Percentiles rank a stretch among this genome's conserved stretches.
These are phyloP conservation scores for Fusarium sp. DNA, from an alignment of 2,329 filamentous ascomycete genomes.

Conservation along the genomic window DNA sequence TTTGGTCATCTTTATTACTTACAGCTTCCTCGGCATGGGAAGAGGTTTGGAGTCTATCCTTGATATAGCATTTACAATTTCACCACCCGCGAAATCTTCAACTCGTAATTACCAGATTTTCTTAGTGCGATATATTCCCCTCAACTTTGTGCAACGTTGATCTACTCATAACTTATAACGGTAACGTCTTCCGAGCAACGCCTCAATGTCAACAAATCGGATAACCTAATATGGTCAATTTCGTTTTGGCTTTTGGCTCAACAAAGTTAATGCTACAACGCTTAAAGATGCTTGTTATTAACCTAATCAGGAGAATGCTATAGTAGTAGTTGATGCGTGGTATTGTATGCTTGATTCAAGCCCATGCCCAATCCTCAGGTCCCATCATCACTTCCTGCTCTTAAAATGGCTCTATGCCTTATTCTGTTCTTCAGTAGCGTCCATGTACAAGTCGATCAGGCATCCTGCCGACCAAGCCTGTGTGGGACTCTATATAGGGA, in stretches of 20 bases:
- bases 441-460: conserved; percentile 94
- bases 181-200: neutral
- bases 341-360: conserved; percentile 14
- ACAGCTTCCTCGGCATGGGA: neutral
- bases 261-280: neutral
- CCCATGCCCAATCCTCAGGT: conserved; percentile 14
- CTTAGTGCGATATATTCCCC: neutral
- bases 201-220: neutral
- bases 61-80: conserved; percentile 30
- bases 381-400: conserved; percentile 9
- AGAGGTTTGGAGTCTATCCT: conserved; percentile 22
- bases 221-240: neutral
- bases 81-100: conserved; percentile 11
- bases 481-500: conserved; percentile 74
- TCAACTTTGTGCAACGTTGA: neutral
- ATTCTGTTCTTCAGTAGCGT: conserved; percentile 70
- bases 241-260: neutral
- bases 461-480: conserved; percentile 97
- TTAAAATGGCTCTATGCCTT: conserved; percentile 3
- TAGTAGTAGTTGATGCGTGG: conserved; percentile 9
- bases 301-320: conserved; percentile 27
- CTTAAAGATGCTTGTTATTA: conserved; percentile 29
- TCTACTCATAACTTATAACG: neutral
- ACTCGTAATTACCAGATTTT: neutral
- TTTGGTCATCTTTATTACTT: conserved; percentile 10